A percentile compares a stretch with the other conserved stretches of the same genome.
These are phyloP conservation scores for Fusarium bactridioides DNA, from an alignment of 2,329 filamentous ascomycete genomes.

Conservation along the genomic window DNA sequence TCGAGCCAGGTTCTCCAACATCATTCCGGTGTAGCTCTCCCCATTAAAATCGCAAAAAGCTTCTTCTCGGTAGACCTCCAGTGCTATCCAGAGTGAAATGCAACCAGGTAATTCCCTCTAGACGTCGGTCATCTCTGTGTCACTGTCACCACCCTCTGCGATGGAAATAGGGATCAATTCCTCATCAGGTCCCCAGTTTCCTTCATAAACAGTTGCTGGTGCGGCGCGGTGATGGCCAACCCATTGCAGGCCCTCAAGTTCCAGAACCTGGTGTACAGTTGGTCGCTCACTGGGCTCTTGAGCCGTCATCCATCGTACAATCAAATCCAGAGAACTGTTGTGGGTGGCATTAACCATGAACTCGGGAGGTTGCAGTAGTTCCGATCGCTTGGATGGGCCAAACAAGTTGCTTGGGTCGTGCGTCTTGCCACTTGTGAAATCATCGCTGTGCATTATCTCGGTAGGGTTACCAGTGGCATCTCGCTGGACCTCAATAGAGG, in stretches of 20 bases:
- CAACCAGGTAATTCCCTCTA: conserved; percentile 45
- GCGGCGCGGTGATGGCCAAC: conserved; percentile 78
- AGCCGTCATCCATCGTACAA: conserved; percentile 89
- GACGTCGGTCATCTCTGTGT: conserved; percentile 69
- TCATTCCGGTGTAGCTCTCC: conserved; percentile 26
- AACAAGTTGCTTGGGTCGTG: conserved; percentile 50
- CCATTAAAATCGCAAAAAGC: conserved; percentile 35
- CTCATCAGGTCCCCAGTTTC: conserved; percentile 88
- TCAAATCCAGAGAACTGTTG: conserved; percentile 78
- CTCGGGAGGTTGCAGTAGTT: conserved; percentile 70
- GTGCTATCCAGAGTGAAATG: conserved; percentile 47
- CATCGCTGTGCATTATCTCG: conserved; percentile 49
- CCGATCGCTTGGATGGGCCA: conserved; percentile 57
- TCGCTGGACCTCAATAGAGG: conserved; percentile 72
- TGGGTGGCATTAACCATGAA: conserved; percentile 88
- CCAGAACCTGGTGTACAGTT: conserved; percentile 75
- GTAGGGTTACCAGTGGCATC: conserved; percentile 69
- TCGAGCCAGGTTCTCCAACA: conserved; percentile 21
- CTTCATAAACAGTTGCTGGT: conserved; percentile 94
- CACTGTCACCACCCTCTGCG: conserved; percentile 46
- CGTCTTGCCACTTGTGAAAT: conserved; percentile 44
- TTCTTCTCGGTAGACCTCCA: conserved; percentile 29
- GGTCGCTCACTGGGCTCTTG: conserved; percentile 79
- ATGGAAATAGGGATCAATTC: conserved; percentile 54
- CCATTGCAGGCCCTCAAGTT: conserved; percentile 80